phyloP scores from a whole-genome alignment of 768 basidiomycete genomes.

The Pulveroboletus frians region DNA sequence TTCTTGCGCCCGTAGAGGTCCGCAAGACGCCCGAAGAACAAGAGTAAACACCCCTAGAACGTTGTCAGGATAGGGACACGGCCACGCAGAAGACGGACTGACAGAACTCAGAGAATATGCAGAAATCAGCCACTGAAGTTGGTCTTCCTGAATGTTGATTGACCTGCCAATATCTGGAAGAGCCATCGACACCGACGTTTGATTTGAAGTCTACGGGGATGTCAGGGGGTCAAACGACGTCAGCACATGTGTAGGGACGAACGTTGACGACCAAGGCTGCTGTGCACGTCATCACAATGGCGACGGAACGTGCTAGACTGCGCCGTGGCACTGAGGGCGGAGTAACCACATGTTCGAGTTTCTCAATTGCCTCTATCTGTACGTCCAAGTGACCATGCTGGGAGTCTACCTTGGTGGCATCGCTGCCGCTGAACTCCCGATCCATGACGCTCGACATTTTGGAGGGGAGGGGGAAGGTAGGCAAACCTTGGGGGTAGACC shows the following conservation, averaged over 20 bases:
- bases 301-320: conserved; percentile 25
- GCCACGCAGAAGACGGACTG: conserved; percentile 16
- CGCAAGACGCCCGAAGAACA: conserved; percentile 74
- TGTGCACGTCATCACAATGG: conserved; percentile 36
- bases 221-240: conserved; percentile 1
- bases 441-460: conserved; percentile 9
- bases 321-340: conserved; percentile 6
- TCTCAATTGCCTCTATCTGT: conserved; percentile 9
- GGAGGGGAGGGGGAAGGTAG: neutral
- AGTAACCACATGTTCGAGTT: neutral
- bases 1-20: conserved; percentile 75
- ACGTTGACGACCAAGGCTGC: conserved; percentile 37
- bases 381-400: conserved; percentile 9
- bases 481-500: neutral
- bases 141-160: conserved; percentile 43
- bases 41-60: conserved; percentile 70
- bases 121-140: conserved; percentile 63
- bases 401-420: conserved; percentile 9
- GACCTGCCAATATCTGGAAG: conserved; percentile 49
- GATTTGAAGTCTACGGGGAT: conserved; percentile 25
- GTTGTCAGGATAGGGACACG: conserved; percentile 1
- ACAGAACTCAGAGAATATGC: conserved; percentile 67
- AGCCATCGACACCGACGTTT: conserved; percentile 46
- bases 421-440: conserved; percentile 2
- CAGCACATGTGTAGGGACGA: conserved; percentile 3